Evolutionary conservation across 2,329 filamentous ascomycete genomes (phyloP), one percentile per base, ranked within the genome.

Genomic region (Pestalotiopsis sp.): DNA sequence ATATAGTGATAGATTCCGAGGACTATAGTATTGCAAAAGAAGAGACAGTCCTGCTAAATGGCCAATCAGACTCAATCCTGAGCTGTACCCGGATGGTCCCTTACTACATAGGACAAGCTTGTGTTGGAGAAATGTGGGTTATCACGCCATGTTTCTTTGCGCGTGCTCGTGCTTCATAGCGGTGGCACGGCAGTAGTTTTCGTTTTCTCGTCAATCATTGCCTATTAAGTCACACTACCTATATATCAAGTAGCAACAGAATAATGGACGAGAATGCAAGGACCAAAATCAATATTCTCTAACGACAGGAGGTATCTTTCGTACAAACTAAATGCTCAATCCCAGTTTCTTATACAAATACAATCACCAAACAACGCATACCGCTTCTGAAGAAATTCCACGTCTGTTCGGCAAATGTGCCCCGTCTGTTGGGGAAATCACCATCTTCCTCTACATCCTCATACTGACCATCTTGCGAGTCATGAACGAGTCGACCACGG

Each of bases 401-500:
- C 20, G 6, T 9, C 45, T 52, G 7, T 52, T 20, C 45, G 57
- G 57, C 23, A 20, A 27, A 27, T 2, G 27, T n/a, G 12, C 25
- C 27, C n/a, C 4, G 57, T 27, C 12, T 27, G 14, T 23, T 27
- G 57, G 45, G 57, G 6, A 41, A 36, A 17, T n/a, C 11, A 1
- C 6, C 4, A 7, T 36, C 59, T 20, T 20, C 9, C 20, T 20
- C 20, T 64, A 66, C 52, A 57, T 57, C 23, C 31, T 36, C 65
- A 67, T 67, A 7, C 65, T 39, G 52, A 61, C 52, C 31, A 61
- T 56, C 20, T 25, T 27, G 14, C 14, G 58, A 6, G 52, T 67
- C 39, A 56, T 17, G 38, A 67, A 67, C 4, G 63, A 66, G 9
- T 56, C 62, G 39, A 65, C 38, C 23, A 14, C 6, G n/a, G 52